Base-by-base conservation (phyloP, 1,139 yeast species). In the Protomyces arabidopsidicola region DNA sequence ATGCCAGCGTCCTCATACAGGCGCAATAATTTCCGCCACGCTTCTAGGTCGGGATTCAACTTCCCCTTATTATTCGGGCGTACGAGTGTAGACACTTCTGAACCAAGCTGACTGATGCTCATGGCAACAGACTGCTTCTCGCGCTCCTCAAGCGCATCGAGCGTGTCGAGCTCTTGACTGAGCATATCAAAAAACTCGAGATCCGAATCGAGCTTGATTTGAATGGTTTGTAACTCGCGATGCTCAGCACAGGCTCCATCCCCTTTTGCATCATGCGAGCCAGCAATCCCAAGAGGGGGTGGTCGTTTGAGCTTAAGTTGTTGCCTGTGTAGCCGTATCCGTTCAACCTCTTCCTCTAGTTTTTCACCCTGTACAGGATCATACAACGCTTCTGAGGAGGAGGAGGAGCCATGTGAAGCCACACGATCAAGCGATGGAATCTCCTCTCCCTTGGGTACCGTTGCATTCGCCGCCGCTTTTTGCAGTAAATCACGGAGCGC, bases 11-110 rank as follows among this genome's bases (percentile, higher is more conserved):
- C 90, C 59, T 86, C 78, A 70, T 86, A 87, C 27, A 82, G 75
- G 68, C 80, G 82, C 74, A 87, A 86, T 12, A 87, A 77, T 70
- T 85, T 84, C 67, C 91, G 76, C 93, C 93, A 87, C n/a, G 78
- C 78, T 70, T 84, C 85, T 74, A 86, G 75, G 70, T 86, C 91
- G 0, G 82, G 76, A 65, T 77, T 78, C 67, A 77, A 81, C 18
- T 75, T 70, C n/a, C 63, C 63, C 52, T 65, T 67, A n/a, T 65
- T 64, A 34, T 72, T 72, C 0, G 84, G 84, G 14, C 75, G 71
- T 0, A 83, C 74, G 9, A 85, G 75, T 1, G 68, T 68, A 64
- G 80, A 77, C 16, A 85, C 82, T 57, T 81, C 78, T 0, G 66
- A 63, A 2, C 79, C 75, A 63, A 85, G 74, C 57, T 77, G 78